Evolutionary conservation across 495 filamentous ascomycete genomes (phyloP).

Genomic region (Hyaloscypha finlandica): DNA sequence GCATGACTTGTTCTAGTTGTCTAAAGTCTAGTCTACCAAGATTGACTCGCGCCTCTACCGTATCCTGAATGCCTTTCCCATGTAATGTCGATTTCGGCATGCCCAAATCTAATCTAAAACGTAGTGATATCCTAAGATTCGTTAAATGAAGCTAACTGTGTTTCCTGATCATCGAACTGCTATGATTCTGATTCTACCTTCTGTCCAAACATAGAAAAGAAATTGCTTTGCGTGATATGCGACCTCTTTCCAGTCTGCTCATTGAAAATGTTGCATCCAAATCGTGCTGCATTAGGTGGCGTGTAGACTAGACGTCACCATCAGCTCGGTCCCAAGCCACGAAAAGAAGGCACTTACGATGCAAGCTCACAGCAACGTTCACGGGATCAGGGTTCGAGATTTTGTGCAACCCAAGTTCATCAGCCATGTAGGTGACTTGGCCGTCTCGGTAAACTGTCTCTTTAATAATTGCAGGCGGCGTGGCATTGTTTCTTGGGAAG

Average conservation of each 20-base stretch:
- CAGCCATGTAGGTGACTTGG: conserved; percentile 82
- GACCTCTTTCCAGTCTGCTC: conserved; percentile 59
- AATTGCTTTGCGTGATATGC: conserved; percentile 54
- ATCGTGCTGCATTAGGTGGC: conserved; percentile 78
- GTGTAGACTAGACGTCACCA: conserved; percentile 68
- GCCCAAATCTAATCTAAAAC: too few species aligned
- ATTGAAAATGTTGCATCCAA: conserved; percentile 73
- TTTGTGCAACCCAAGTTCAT: conserved; percentile 80
- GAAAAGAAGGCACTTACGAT: conserved; percentile 57
- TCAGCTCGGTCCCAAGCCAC: conserved; percentile 51
- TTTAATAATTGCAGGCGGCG: conserved; percentile 16
- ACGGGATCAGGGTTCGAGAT: conserved; percentile 72
- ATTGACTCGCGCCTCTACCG: background rate
- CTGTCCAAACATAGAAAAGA: conserved; percentile 24
- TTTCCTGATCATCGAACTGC: background rate
- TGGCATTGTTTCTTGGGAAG: conserved; percentile 55
- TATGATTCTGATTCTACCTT: conserved; percentile 13
- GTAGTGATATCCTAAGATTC: too few species aligned
- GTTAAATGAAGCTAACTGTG: background rate
- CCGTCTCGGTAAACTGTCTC: conserved; percentile 24
- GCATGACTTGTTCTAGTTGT: background rate
- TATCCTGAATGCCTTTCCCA: background rate
- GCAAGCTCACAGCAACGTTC: conserved; percentile 80
- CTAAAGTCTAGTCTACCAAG: background rate
- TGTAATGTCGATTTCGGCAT: background rate